Conservation (phyloP, 345 rosid genomes). For the Carallia pectinifolia region DNA sequence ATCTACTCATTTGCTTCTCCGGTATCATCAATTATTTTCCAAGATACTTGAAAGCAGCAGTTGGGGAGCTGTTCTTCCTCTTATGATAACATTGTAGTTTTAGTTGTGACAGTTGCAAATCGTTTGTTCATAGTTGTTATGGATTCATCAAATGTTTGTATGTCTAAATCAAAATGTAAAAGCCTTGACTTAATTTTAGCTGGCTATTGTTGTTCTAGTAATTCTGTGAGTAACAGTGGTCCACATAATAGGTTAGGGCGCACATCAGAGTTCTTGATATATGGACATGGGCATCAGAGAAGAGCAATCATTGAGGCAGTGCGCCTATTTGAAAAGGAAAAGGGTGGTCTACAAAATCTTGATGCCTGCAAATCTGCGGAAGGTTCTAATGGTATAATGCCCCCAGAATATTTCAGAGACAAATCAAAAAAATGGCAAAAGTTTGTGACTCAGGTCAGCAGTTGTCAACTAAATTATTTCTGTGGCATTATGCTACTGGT, state of each 20-base stretch:
- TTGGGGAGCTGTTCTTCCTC: too few relatives aligned
- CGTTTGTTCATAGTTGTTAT: not conserved
- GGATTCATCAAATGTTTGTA: conserved; percentile 3
- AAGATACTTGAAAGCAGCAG: too few relatives aligned
- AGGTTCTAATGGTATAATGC: conserved; percentile 32
- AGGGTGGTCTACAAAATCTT: conserved; percentile 25
- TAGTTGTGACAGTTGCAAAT: too few relatives aligned
- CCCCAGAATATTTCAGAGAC: conserved; percentile 63
- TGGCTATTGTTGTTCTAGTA: not conserved
- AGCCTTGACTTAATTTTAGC: not conserved
- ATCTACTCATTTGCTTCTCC: conserved; percentile 9
- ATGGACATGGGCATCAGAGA: conserved; percentile 92
- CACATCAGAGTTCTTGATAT: conserved; percentile 78
- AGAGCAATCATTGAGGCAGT: conserved; percentile 91
- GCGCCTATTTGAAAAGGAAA: conserved; percentile 67
- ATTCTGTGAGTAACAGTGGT: conserved; percentile 8
- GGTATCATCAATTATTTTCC: too few relatives aligned
- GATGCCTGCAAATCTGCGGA: conserved; percentile 40
- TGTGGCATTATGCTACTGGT: not conserved
- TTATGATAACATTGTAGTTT: too few relatives aligned
- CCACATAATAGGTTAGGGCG: conserved; percentile 63
- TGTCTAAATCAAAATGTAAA: not conserved
- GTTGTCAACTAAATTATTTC: not conserved
- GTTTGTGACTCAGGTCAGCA: conserved; percentile 77
- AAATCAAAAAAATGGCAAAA: conserved; percentile 88